A percentile compares a stretch with the other conserved stretches of the same genome.
Conservation (phyloP, 2,329 filamentous ascomycete species). For the Colletotrichum sp. region DNA sequence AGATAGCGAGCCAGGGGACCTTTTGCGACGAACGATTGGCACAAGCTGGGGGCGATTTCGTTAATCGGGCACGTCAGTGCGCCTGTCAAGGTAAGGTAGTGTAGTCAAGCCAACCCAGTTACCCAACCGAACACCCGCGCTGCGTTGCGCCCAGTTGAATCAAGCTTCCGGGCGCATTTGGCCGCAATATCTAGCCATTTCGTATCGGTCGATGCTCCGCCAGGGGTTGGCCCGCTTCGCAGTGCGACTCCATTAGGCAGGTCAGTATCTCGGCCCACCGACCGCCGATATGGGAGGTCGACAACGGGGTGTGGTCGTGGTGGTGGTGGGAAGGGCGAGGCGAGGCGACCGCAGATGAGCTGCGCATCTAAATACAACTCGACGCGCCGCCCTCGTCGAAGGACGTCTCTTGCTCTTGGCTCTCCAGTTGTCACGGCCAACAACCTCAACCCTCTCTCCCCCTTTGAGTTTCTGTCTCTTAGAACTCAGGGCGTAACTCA, state of each 20-base stretch:
- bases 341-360: neutral
- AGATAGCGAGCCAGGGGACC: neutral
- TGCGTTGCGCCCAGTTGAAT: neutral
- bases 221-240: constrained; percentile 13
- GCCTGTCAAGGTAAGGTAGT: neutral
- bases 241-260: constrained; percentile 14
- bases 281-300: constrained; percentile 1
- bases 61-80: constrained; percentile 1
- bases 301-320: neutral
- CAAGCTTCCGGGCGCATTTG: constrained; percentile 8
- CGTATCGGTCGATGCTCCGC: constrained; percentile 7
- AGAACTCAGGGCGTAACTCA: neutral
- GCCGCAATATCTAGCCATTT: neutral
- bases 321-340: neutral
- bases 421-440: neutral
- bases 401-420: neutral
- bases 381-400: neutral
- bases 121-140: neutral
- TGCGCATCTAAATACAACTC: constrained; percentile 14
- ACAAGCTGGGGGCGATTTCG: neutral
- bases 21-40: neutral
- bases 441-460: neutral
- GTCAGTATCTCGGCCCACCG: constrained; percentile 15
- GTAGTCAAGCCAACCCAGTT: neutral
- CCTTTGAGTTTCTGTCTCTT: constrained; percentile 6